Percentiles rank a stretch among this genome's conserved stretches.
These are phyloP conservation scores for Rosa lucieae DNA, from an alignment of 306 rosid genomes.

Conservation along the genomic window DNA sequence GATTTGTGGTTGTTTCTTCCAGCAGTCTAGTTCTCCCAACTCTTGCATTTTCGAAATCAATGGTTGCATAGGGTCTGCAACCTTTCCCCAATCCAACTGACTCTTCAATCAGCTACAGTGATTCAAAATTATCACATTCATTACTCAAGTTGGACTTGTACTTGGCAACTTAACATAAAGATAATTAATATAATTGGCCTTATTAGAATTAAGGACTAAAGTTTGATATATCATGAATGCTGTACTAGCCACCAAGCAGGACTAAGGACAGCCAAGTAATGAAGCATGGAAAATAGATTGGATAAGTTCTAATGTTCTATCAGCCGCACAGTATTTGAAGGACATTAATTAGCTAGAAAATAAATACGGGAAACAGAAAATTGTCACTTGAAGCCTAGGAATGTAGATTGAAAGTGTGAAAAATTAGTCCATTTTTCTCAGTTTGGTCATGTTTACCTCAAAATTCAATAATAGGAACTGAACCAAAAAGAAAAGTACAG, in stretches of 20 bases:
- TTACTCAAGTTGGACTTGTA: not conserved
- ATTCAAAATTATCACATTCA: constrained; percentile 6
- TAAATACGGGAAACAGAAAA: not conserved
- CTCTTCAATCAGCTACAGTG: constrained; percentile 27
- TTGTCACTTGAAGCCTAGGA: not conserved
- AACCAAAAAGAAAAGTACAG: not conserved
- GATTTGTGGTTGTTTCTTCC: constrained; percentile 23
- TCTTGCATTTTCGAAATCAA: constrained; percentile 40
- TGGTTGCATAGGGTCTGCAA: constrained; percentile 39
- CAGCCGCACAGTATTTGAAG: not conserved
- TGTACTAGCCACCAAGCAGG: constrained; percentile 3
- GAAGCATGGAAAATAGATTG: not conserved
- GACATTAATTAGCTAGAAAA: not conserved
- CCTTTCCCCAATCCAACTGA: constrained; percentile 14
- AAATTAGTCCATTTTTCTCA: not conserved
- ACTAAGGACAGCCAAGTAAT: not conserved
- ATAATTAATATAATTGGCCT: not conserved
- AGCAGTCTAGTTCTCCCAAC: constrained; percentile 41
- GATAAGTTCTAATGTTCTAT: not conserved
- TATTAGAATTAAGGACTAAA: not conserved
- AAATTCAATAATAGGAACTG: not conserved
- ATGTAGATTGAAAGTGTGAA: not conserved
- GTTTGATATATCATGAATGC: not conserved
- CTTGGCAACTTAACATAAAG: not conserved
- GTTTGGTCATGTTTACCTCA: not conserved